Percentiles rank a stretch among this genome's conserved stretches.
These are phyloP conservation scores for Picea sitchensis DNA, from an alignment of 75 land plant genomes.

Conservation along the genomic window DNA sequence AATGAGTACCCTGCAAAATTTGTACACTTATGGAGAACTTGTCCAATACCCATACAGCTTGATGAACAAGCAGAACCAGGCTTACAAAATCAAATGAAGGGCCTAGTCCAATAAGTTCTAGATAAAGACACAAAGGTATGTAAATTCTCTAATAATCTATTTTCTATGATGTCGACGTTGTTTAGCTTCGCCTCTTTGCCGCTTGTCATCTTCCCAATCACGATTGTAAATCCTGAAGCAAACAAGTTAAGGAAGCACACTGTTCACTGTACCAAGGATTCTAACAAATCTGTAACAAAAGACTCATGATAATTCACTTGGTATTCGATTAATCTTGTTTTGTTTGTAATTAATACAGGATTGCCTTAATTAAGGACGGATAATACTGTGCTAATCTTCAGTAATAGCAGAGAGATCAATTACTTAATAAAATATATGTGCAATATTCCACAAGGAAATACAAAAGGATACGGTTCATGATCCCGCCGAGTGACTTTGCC, in stretches of 20 bases:
- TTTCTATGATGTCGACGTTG: slow-evolving; percentile 28
- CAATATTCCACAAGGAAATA: neutral
- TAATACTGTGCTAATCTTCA: neutral
- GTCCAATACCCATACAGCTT: no score
- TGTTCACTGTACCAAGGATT: neutral
- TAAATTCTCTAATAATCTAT: neutral
- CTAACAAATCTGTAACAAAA: neutral
- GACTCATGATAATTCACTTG: neutral
- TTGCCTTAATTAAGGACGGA: neutral
- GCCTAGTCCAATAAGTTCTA: no score
- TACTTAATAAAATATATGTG: neutral
- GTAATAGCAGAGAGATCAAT: neutral
- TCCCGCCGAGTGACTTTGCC: slow-evolving; percentile 76
- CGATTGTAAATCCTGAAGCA: slow-evolving; percentile 69
- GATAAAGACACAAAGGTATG: no score
- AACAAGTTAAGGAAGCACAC: slow-evolving; percentile 37
- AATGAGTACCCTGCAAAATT: no score
- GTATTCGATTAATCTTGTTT: neutral
- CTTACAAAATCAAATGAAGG: no score
- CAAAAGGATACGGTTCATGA: slow-evolving; percentile 83
- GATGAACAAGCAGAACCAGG: no score
- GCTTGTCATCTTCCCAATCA: slow-evolving; percentile 98
- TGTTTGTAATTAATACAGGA: neutral
- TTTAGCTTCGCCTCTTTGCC: slow-evolving; percentile 81
- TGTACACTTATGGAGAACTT: no score